Evolutionary conservation across 345 rosid species (phyloP).

Genomic region (Populus davidiana): DNA sequence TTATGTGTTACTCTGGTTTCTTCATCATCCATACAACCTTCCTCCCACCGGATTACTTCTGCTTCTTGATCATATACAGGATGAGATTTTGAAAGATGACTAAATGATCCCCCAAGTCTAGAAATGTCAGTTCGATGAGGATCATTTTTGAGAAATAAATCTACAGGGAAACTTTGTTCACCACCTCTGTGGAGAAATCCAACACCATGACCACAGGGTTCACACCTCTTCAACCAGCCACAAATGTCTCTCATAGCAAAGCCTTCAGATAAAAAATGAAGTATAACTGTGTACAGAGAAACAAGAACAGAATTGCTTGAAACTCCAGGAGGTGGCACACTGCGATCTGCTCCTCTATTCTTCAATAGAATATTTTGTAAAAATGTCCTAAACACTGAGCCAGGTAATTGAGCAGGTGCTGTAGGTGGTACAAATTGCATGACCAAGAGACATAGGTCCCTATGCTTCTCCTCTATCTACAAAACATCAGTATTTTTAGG

Average conservation of each 20-base stretch:
- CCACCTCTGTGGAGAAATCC: constrained; percentile 97
- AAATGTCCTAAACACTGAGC: constrained; percentile 85
- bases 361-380: constrained; percentile 78
- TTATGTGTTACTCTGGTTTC: constrained; percentile 70
- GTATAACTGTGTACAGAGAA: constrained; percentile 75
- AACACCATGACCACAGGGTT: constrained; percentile 41
- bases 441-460: constrained; percentile 85
- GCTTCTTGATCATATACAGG: constrained; percentile 62
- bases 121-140: constrained; percentile 74
- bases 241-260: constrained; percentile 47
- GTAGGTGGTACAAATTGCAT: constrained; percentile 85
- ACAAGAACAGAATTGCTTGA: constrained; percentile 85
- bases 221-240: constrained; percentile 56
- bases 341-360: constrained; percentile 85
- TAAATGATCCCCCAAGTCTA: constrained; percentile 90
- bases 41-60: constrained; percentile 87
- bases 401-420: constrained; percentile 71
- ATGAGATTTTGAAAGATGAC: constrained; percentile 72
- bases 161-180: constrained; percentile 72
- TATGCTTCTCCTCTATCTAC: constrained; percentile 96
- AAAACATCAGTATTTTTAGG: constrained; percentile 15
- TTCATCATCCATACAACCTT: constrained; percentile 90
- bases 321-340: constrained; percentile 70
- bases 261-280: constrained; percentile 94
- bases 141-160: constrained; percentile 77